Evolutionary conservation across 768 basidiomycete species (phyloP).

Genomic region (Kwoniella mangroviensis): DNA sequence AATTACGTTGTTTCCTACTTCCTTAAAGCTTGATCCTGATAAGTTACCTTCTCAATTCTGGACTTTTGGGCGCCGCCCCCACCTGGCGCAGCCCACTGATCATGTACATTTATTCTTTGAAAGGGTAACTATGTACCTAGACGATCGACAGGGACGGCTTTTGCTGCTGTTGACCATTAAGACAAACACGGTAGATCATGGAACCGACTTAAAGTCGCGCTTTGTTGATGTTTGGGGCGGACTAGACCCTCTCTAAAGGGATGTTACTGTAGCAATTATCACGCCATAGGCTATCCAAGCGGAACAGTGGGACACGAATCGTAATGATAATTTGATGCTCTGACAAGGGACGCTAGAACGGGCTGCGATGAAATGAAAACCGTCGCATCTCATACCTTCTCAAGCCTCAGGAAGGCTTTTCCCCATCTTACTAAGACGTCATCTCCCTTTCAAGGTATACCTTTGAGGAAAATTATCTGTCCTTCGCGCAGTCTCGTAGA

Average conservation of each 20-base stretch:
- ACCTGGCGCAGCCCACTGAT: background rate
- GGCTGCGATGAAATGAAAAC: background rate
- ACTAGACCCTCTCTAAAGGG: slow-evolving; percentile 1
- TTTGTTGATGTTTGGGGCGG: background rate
- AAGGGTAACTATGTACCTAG: background rate
- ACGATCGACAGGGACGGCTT: slow-evolving; percentile 14
- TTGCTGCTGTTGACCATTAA: background rate
- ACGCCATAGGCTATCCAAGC: background rate
- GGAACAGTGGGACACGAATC: background rate
- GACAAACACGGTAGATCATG: background rate
- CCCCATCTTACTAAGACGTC: background rate
- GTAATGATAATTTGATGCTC: background rate
- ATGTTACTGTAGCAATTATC: background rate
- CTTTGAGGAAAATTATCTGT: background rate
- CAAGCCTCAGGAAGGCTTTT: background rate
- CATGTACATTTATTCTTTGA: background rate
- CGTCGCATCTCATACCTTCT: background rate
- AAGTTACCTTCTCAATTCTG: background rate
- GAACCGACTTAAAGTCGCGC: slow-evolving; percentile 1
- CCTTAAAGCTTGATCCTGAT: no score
- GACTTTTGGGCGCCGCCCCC: slow-evolving; percentile 1
- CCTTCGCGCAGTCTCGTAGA: slow-evolving; percentile 2
- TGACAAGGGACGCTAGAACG: background rate
- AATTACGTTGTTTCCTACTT: background rate
- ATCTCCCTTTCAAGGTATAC: slow-evolving; percentile 7